Percentiles rank a stretch among this genome's conserved stretches.
These are phyloP conservation scores for Alternaria brassicicola DNA, from an alignment of 2,329 filamentous ascomycete species.

Conservation along the genomic window DNA sequence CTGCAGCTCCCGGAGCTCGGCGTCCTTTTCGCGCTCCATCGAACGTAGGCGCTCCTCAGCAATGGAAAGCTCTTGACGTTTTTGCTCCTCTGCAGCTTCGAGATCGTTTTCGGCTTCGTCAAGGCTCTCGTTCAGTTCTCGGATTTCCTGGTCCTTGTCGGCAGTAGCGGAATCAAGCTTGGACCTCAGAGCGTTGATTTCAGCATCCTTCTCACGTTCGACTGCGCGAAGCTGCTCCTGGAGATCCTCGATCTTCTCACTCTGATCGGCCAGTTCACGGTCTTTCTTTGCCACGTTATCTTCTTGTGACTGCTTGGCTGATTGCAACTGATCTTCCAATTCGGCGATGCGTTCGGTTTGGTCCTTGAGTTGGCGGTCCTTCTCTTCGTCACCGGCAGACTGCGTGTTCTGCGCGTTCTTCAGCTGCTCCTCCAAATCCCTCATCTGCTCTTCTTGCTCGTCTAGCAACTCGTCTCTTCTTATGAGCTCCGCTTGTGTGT, in stretches of 20 bases:
- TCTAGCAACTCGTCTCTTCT: slow-evolving; percentile 46
- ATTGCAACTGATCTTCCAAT: slow-evolving; percentile 36
- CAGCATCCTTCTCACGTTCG: slow-evolving; percentile 48
- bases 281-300: slow-evolving; percentile 36
- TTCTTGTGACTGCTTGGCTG: slow-evolving; percentile 31
- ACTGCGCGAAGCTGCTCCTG: slow-evolving; percentile 37
- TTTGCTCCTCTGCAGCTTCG: slow-evolving; percentile 32
- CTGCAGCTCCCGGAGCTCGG: slow-evolving; percentile 45
- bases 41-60: slow-evolving; percentile 42
- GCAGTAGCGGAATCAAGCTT: slow-evolving; percentile 49
- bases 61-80: slow-evolving; percentile 36
- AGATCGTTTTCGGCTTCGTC: slow-evolving; percentile 44
- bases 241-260: slow-evolving; percentile 43
- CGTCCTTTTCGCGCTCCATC: slow-evolving; percentile 46
- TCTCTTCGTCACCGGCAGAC: slow-evolving; percentile 38
- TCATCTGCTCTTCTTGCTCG: slow-evolving; percentile 47
- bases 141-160: slow-evolving; percentile 57
- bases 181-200: slow-evolving; percentile 51
- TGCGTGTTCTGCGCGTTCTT: slow-evolving; percentile 38
- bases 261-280: slow-evolving; percentile 39
- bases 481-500: slow-evolving; percentile 42
- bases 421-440: slow-evolving; percentile 42
- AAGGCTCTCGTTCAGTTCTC: slow-evolving; percentile 51
- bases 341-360: slow-evolving; percentile 40
- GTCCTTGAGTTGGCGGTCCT: slow-evolving; percentile 36